Evolutionary conservation across 2,329 filamentous ascomycete species (phyloP), one percentile per base, ranked within the genome.

Genomic region (Stagonosporopsis cucurbitacearum): DNA sequence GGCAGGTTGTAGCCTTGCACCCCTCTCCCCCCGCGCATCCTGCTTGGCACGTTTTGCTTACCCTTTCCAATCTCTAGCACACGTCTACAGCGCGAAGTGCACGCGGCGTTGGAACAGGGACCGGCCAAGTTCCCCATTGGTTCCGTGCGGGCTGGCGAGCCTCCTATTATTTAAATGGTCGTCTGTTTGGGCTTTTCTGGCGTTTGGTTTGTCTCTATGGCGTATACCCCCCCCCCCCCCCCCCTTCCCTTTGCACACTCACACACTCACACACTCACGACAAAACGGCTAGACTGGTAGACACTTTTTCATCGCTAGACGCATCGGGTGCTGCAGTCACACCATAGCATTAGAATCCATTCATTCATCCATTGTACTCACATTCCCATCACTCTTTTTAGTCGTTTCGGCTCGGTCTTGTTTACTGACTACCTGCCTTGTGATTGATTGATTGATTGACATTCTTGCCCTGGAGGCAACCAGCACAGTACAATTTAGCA

Each of bases 1-100:
- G 59, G 60, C 41, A 69, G 67, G 65, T 68, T 67, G 60, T 58
- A 58, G 36, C 23, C 32, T 28, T 43, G 9, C 13, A 8, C 19
- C 20, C 20, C 28, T 35, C 22, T 12, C 26, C 6, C 6, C 19
- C 30, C 22, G n/a, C 7, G 8, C 46, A 30, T n/a, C 3, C 13
- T 43, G 15, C 22, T 49, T n/a, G 17, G 2, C 25, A 33, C 11
- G 19, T 42, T 42, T 15, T 41, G 22, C 46, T 55, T 19, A 50
- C 40, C 22, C 22, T 13, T 3, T n/a, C n/a, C n/a, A n/a, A 4
- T 7, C 25, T 26, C 23, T 37, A 56, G 42, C 6, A 47, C 36
- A 19, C 47, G 26, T 20, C 23, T 50, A 36, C 47, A 56, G 30
- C 53, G 42, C 26, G 35, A 50, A 17, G 33, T 56, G 9, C 20